Evolutionary conservation across 1,284 basidiomycete species (phyloP).

Genomic region (Phenoliferia sp.): DNA sequence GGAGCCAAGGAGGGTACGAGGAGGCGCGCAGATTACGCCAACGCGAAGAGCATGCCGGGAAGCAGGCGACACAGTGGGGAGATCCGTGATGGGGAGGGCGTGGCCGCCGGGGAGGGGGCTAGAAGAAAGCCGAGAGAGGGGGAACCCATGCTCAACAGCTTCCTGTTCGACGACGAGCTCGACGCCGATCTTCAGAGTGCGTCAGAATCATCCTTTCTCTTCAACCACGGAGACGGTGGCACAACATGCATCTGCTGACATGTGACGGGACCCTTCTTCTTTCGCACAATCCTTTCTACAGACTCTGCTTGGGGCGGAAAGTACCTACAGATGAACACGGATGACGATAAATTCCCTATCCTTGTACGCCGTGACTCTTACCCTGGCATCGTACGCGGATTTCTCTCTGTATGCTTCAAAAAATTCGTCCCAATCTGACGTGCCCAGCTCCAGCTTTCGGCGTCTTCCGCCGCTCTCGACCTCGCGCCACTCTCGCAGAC

Average conservation of each 20-base stretch:
- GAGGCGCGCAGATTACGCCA: constrained; percentile 6
- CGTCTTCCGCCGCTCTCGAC: constrained; percentile 88
- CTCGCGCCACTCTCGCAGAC: constrained; percentile 82
- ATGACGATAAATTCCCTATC: constrained; percentile 76
- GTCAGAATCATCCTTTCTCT: constrained; percentile 39
- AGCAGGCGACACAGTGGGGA: constrained; percentile 31
- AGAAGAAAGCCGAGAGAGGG: constrained; percentile 25
- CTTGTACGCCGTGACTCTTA: constrained; percentile 46
- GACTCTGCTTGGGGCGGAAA: constrained; percentile 67
- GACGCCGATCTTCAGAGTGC: constrained; percentile 85
- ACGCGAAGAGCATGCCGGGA: constrained; percentile 32
- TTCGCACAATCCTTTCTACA: constrained; percentile 38
- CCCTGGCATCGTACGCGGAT: constrained; percentile 57
- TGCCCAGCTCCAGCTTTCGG: constrained; percentile 57
- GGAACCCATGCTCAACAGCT: constrained; percentile 41
- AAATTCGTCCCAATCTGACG: not conserved
- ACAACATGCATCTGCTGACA: not conserved
- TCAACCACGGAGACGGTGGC: not conserved
- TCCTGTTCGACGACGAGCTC: constrained; percentile 82
- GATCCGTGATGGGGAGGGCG: constrained; percentile 14
- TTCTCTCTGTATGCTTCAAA: not conserved
- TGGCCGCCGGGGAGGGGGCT: constrained; percentile 10
- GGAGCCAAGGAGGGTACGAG: not conserved
- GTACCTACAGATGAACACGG: constrained; percentile 75
- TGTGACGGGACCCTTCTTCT: not conserved